Conservation (phyloP, 768 basidiomycete genomes). For the Hydnum rufescens region DNA sequence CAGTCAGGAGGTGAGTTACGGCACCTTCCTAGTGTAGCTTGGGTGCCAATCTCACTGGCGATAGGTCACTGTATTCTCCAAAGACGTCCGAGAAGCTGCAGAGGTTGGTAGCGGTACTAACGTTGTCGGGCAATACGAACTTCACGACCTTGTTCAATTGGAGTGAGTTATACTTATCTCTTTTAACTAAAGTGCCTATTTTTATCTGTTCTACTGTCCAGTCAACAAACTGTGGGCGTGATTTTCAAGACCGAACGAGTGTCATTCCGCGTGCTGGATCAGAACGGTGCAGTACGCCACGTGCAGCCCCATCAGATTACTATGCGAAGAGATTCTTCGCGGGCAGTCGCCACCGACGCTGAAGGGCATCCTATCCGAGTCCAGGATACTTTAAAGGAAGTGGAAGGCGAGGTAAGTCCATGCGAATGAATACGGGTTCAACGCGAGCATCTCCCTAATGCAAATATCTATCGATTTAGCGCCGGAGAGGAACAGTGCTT, state of each 20-base stretch:
- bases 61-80: slow-evolving; percentile 90
- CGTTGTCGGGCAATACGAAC: slow-evolving; percentile 78
- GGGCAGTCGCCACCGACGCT: slow-evolving; percentile 75
- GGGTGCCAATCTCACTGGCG: slow-evolving; percentile 7
- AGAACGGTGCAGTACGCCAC: slow-evolving; percentile 72
- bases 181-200: not conserved
- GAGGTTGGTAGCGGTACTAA: slow-evolving; percentile 90
- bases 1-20: slow-evolving; percentile 60
- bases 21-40: not conserved
- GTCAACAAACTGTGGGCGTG: slow-evolving; percentile 84
- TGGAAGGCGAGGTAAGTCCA: slow-evolving; percentile 52
- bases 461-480: slow-evolving; percentile 22
- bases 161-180: slow-evolving; percentile 39
- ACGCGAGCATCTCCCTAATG: too few species aligned
- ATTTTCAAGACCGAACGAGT: slow-evolving; percentile 95
- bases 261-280: slow-evolving; percentile 89
- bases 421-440: slow-evolving; percentile 13
- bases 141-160: slow-evolving; percentile 91
- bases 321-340: slow-evolving; percentile 63
- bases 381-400: slow-evolving; percentile 85
- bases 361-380: slow-evolving; percentile 71
- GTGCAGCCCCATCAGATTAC: slow-evolving; percentile 91
- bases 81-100: slow-evolving; percentile 91
- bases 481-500: slow-evolving; percentile 72
- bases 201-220: slow-evolving; percentile 16